Percentiles rank a stretch among this genome's conserved stretches.
Evolutionary conservation across 352 stramenopile genomes (phyloP).

Genomic region (Phytophthora pinifolia): DNA sequence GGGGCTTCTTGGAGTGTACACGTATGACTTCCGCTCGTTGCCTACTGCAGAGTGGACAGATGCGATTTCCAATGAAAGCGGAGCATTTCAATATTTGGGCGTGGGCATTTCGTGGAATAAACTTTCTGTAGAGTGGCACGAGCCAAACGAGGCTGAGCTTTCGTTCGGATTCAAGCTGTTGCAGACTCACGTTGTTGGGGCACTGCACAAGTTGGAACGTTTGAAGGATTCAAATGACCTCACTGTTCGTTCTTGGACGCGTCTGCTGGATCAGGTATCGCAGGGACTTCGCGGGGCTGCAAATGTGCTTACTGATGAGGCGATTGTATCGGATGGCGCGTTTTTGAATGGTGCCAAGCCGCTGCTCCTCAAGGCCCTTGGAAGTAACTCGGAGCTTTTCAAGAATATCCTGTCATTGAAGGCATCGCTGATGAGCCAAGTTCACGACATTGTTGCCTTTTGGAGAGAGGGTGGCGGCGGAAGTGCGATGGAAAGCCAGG

Average conservation of each 20-base stretch:
- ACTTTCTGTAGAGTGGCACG: conserved; percentile 57
- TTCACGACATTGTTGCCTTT: conserved; percentile 45
- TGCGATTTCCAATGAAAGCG: conserved; percentile 37
- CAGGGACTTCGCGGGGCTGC: conserved; percentile 45
- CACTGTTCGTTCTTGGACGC: conserved; percentile 49
- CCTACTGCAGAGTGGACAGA: conserved; percentile 43
- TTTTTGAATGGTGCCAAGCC: conserved; percentile 42
- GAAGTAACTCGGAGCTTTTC: conserved; percentile 32
- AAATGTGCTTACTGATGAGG: conserved; percentile 55
- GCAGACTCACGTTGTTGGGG: conserved; percentile 43
- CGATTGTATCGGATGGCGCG: conserved; percentile 20
- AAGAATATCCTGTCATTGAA: conserved; percentile 44
- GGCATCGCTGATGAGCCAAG: conserved; percentile 36
- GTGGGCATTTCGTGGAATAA: conserved; percentile 51
- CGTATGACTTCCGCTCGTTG: conserved; percentile 62
- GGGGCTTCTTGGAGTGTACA: conserved; percentile 54
- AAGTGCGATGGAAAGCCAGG: conserved; percentile 55
- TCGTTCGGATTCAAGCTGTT: conserved; percentile 54
- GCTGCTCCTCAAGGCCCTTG: conserved; percentile 40
- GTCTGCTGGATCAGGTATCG: conserved; percentile 46
- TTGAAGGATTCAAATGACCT: conserved; percentile 30
- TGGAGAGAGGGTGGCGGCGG: conserved; percentile 48
- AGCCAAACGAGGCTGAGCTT: conserved; percentile 57
- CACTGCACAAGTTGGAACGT: conserved; percentile 31
- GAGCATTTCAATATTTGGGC: conserved; percentile 68